A percentile compares a stretch with the other conserved stretches of the same genome.
phyloP scores from a whole-genome alignment of 2,329 filamentous ascomycete genomes.

The Amauroascus niger region DNA sequence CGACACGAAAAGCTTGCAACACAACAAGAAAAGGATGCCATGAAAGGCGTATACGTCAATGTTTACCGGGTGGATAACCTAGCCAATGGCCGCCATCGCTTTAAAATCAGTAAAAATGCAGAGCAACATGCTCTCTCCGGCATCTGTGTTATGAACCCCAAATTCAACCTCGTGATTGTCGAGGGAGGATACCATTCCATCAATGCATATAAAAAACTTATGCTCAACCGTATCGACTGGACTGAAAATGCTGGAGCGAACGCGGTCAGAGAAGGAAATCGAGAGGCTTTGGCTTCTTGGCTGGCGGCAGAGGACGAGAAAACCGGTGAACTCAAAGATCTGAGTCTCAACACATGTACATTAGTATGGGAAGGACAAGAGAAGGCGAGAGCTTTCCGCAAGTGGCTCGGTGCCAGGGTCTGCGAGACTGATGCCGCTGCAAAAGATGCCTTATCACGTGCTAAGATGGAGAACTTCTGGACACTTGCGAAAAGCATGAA shows the following conservation, averaged over 20 bases:
- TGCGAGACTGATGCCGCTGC: slow-evolving; percentile 89
- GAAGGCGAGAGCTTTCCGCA: slow-evolving; percentile 68
- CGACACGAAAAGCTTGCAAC: slow-evolving; percentile 68
- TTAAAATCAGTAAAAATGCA: slow-evolving; percentile 85
- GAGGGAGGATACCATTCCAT: slow-evolving; percentile 82
- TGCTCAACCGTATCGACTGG: slow-evolving; percentile 93
- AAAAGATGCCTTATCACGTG: slow-evolving; percentile 64
- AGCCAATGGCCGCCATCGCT: slow-evolving; percentile 87
- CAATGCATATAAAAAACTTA: slow-evolving; percentile 78
- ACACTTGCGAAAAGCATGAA: slow-evolving; percentile 64
- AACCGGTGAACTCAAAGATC: slow-evolving; percentile 63
- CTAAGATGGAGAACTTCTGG: slow-evolving; percentile 96
- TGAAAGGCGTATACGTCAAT: slow-evolving; percentile 72
- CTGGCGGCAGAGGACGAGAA: slow-evolving; percentile 67
- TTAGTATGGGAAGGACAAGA: slow-evolving; percentile 87
- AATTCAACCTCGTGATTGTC: slow-evolving; percentile 78
- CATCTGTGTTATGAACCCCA: slow-evolving; percentile 83
- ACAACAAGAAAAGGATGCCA: slow-evolving; percentile 80
- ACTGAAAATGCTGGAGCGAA: slow-evolving; percentile 71
- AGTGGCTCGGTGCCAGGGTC: slow-evolving; percentile 73
- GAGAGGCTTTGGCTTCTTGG: slow-evolving; percentile 59
- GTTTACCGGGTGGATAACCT: slow-evolving; percentile 85
- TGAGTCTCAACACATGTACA: slow-evolving; percentile 69
- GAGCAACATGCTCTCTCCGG: slow-evolving; percentile 81
- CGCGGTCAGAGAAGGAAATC: slow-evolving; percentile 46